A percentile compares a stretch with the other conserved stretches of the same genome.
These are phyloP conservation scores for Pharus latifolius DNA, from an alignment of 176 grass and related monocot genomes.

Conservation along the genomic window DNA sequence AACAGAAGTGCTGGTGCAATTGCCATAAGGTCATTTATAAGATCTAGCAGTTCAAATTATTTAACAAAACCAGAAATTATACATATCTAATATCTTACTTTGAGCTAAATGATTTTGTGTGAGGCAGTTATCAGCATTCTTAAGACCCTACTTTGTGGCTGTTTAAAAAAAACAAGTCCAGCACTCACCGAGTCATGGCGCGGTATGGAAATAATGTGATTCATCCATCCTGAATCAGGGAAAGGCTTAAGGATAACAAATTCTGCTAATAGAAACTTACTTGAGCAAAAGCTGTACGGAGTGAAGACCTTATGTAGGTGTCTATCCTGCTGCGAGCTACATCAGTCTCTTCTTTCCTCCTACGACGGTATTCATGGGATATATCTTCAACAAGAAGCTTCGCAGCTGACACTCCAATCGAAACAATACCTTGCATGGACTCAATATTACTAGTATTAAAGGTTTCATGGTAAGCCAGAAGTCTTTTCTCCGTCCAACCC, in stretches of 20 bases:
- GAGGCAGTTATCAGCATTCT: not conserved
- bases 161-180: conserved; percentile 9
- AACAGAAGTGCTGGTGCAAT: not conserved
- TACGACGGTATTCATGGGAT: conserved; percentile 89
- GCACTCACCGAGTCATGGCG: not conserved
- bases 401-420: conserved; percentile 82
- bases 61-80: not conserved
- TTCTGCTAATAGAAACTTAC: conserved; percentile 28
- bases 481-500: conserved; percentile 95
- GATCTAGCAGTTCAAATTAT: conserved; percentile 4
- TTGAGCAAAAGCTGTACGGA: conserved; percentile 95
- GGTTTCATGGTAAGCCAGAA: conserved; percentile 94
- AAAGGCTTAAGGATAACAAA: not conserved
- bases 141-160: not conserved
- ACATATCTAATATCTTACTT: not conserved
- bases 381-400: conserved; percentile 97
- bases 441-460: conserved; percentile 86
- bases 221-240: not conserved
- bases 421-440: conserved; percentile 89
- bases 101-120: not conserved
- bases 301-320: conserved; percentile 81
- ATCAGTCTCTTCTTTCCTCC: conserved; percentile 81
- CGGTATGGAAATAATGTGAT: not conserved
- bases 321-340: conserved; percentile 87
- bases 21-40: not conserved